Base-by-base conservation (phyloP, 2,329 filamentous ascomycete genomes). In the Macrophomina tecta region DNA sequence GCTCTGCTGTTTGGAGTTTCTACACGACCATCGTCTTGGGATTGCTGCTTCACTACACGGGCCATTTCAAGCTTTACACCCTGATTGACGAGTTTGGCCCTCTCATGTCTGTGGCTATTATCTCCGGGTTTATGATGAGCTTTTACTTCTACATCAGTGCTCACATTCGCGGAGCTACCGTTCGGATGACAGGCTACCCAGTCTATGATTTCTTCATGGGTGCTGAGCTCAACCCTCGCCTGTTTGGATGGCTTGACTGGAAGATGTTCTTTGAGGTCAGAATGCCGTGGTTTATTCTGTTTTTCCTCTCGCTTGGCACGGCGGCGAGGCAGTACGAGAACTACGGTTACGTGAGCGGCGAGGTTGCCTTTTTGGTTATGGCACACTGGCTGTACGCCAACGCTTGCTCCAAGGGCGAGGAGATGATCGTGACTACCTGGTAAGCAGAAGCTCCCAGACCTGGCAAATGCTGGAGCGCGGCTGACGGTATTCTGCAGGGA, bases 191-290 rank as follows among this genome's bases (percentile, higher is more conserved):
- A 6, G 92, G 91, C 46, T 86, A 89, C 72, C 86, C 85, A 53
- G 82, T 95, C 73, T 94, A 95, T 78, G 92, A 96, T 82, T 95
- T 95, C 80, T 96, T 95, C 84, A 93, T 95, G 88, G 92, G 92
- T 64, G 90, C 91, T 12, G 92, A 96, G 81, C 84, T 96, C 65
- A 95, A 96, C 81, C 92, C 92, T 4, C 86, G 92, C 71, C 87
- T 97, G 84, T 94, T 93, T 75, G 90, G 89, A 66, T 89, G 92
- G 72, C 81, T 96, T 61, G 92, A 96, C 80, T 92, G 95, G 82
- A 96, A 96, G 82, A 95, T 96, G 92, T 97, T 97, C 82, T 95
- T 93, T 75, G 93, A 97, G 78, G 93, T 97, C 69, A 90, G 93
- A 72, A 86, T 97, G 70, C 93, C 93, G 45, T 97, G 93, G 93